These are phyloP conservation scores for Chlorokybus atmophyticus DNA, from an alignment of 139 green algal genomes.

Conservation along the genomic window DNA sequence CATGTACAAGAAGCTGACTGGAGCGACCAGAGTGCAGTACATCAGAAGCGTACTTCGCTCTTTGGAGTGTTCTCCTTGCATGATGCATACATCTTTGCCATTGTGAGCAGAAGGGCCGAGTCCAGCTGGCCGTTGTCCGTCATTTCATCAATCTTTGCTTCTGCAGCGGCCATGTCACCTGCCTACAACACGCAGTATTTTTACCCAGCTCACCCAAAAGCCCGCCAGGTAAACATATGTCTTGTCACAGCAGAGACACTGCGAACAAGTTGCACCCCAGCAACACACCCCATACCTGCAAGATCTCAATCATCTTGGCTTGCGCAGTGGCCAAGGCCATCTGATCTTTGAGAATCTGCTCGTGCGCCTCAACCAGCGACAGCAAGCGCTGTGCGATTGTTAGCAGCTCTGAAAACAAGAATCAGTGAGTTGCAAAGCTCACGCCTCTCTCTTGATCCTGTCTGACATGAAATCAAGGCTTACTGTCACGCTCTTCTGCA, in stretches of 20 bases:
- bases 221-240: too few relatives aligned
- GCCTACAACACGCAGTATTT: background rate
- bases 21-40: too few relatives aligned
- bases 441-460: constrained; percentile 30
- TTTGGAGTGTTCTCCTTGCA: constrained; percentile 41
- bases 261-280: constrained; percentile 1
- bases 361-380: constrained; percentile 30
- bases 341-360: constrained; percentile 28
- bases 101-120: constrained; percentile 61
- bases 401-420: too few relatives aligned
- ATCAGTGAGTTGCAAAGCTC: too few relatives aligned
- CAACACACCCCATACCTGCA: constrained; percentile 2
- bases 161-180: background rate
- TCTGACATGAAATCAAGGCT: too few relatives aligned
- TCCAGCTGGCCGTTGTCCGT: constrained; percentile 40
- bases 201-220: background rate
- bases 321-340: background rate
- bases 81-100: constrained; percentile 60
- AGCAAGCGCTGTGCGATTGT: constrained; percentile 26
- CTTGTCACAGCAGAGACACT: too few relatives aligned
- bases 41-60: too few relatives aligned
- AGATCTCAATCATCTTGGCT: constrained; percentile 5
- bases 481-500: too few relatives aligned
- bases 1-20: too few relatives aligned
- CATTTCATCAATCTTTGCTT: constrained; percentile 58